Percentiles rank a stretch among this genome's conserved stretches.
Conservation (phyloP, 495 filamentous ascomycete species). For the Cercophora newfieldiana region DNA sequence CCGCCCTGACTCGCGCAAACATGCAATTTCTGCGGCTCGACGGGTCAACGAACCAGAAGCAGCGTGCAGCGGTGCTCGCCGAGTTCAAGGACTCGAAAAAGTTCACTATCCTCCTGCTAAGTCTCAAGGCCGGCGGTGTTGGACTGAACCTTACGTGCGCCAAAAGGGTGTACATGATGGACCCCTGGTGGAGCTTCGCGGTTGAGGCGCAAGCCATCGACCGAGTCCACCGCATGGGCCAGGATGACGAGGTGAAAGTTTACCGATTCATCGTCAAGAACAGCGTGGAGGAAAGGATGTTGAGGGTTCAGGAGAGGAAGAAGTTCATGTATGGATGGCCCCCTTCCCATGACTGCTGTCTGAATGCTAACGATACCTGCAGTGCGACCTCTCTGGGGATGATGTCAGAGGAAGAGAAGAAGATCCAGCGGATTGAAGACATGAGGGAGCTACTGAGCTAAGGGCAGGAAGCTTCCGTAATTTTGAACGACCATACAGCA, state of each 20-base stretch:
- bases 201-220: conserved; percentile 98
- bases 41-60: conserved; percentile 84
- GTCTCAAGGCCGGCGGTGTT: conserved; percentile 87
- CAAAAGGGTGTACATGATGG: conserved; percentile 94
- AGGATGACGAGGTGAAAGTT: conserved; percentile 81
- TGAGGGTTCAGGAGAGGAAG: conserved; percentile 91
- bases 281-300: conserved; percentile 93
- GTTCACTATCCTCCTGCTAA: conserved; percentile 71
- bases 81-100: conserved; percentile 61
- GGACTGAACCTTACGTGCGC: conserved; percentile 90
- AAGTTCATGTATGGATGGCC: conserved; percentile 75
- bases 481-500: background rate
- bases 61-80: conserved; percentile 69
- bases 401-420: conserved; percentile 92
- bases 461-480: background rate
- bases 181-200: conserved; percentile 99
- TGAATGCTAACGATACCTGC: conserved; percentile 15
- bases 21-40: conserved; percentile 86
- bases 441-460: conserved; percentile 86
- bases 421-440: conserved; percentile 86
- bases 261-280: conserved; percentile 83
- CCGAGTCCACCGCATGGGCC: conserved; percentile 98
- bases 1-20: conserved; percentile 66
- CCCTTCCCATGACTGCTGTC: background rate
- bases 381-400: conserved; percentile 91